Evolutionary conservation across 129 eudicot species (phyloP).

Genomic region (Centrapalus pauciflorus): DNA sequence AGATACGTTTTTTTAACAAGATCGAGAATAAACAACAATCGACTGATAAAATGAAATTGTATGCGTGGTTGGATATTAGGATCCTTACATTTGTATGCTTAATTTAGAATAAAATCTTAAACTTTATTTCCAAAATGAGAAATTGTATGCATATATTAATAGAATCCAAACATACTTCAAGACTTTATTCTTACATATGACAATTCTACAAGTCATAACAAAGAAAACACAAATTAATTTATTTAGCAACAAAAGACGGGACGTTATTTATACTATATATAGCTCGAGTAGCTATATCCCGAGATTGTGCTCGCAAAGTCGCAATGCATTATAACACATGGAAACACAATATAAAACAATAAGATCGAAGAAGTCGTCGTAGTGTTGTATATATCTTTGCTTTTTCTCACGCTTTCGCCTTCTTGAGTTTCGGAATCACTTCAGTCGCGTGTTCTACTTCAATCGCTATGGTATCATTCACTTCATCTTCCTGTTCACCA

Average conservation of each 20-base stretch:
- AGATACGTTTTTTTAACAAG: too few relatives aligned
- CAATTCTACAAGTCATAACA: background rate
- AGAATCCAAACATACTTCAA: background rate
- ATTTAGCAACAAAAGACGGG: background rate
- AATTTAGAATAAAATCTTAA: too few relatives aligned
- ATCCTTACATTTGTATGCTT: too few relatives aligned
- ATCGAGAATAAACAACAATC: too few relatives aligned
- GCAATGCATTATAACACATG: background rate
- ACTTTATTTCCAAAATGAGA: too few relatives aligned
- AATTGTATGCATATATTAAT: too few relatives aligned
- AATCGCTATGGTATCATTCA: background rate
- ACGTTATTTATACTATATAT: background rate
- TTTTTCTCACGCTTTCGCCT: slow-evolving; percentile 3
- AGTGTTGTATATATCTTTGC: background rate
- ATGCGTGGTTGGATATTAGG: too few relatives aligned
- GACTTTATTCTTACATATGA: background rate
- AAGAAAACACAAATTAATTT: background rate
- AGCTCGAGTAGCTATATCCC: background rate
- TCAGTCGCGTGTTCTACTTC: background rate
- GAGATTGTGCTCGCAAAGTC: too few relatives aligned
- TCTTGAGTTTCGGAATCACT: slow-evolving; percentile 8
- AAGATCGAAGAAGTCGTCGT: background rate
- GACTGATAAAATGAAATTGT: too few relatives aligned
- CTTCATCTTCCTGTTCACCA: background rate
- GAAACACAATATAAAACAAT: background rate